A percentile compares a stretch with the other conserved stretches of the same genome.
Evolutionary conservation across 805 yeast genomes (phyloP).

Genomic region (Ogataea wickerhamii): DNA sequence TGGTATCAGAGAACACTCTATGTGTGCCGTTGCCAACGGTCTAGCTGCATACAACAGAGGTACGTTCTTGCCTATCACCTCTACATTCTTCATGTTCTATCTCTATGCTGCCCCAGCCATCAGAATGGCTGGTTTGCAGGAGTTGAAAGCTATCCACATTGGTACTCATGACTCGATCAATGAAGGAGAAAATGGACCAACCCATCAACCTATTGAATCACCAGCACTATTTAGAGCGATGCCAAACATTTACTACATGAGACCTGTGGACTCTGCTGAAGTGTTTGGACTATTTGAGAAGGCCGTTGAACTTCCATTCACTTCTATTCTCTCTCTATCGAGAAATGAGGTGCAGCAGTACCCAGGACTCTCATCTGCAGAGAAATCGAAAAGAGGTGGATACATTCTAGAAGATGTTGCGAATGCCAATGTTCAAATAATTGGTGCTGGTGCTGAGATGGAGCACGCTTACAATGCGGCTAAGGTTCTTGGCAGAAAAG

Average conservation of each 20-base stretch:
- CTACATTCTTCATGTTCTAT: slow-evolving; percentile 76
- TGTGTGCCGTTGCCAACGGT: slow-evolving; percentile 99
- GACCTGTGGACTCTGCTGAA: slow-evolving; percentile 93
- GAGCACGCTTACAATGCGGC: slow-evolving; percentile 78
- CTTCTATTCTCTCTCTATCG: slow-evolving; percentile 70
- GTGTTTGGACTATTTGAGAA: slow-evolving; percentile 74
- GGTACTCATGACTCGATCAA: slow-evolving; percentile 91
- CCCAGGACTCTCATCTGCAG: slow-evolving; percentile 80
- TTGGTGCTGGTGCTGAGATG: slow-evolving; percentile 95
- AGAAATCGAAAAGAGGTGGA: slow-evolving; percentile 93
- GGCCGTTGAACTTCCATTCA: slow-evolving; percentile 55
- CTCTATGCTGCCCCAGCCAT: slow-evolving; percentile 86
- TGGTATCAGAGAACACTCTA: slow-evolving; percentile 98
- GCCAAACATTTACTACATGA: slow-evolving; percentile 81
- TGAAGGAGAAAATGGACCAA: slow-evolving; percentile 91
- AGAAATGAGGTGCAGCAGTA: slow-evolving; percentile 92
- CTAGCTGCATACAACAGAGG: slow-evolving; percentile 93
- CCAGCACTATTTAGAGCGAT: slow-evolving; percentile 73
- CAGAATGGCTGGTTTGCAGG: slow-evolving; percentile 79
- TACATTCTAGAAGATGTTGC: slow-evolving; percentile 66
- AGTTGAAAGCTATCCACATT: slow-evolving; percentile 79
- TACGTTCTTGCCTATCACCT: slow-evolving; percentile 56
- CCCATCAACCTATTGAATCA: slow-evolving; percentile 83
- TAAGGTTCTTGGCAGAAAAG: slow-evolving; percentile 60
- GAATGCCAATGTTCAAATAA: slow-evolving; percentile 60